Percentiles rank a stretch among this genome's conserved stretches.
These are phyloP conservation scores for Dryas integrifolia DNA, from an alignment of 331 rosid genomes.

Conservation along the genomic window DNA sequence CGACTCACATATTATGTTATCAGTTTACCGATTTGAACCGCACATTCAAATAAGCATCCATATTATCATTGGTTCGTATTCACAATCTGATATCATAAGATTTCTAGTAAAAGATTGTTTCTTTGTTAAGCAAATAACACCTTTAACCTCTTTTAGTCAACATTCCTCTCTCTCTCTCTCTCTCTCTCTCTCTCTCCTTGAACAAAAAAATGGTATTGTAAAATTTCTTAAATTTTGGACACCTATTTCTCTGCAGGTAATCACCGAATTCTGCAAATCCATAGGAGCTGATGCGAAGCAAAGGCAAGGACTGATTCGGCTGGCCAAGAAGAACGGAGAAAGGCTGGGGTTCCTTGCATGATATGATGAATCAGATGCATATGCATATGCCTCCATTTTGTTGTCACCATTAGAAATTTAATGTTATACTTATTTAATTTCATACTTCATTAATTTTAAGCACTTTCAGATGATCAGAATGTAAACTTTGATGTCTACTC, in stretches of 20 bases:
- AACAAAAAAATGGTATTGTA: not conserved
- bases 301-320: conserved; percentile 91
- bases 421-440: conserved; percentile 28
- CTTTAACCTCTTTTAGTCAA: not conserved
- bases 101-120: too few species aligned
- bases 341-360: conserved; percentile 92
- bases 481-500: conserved; percentile 6
- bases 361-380: conserved; percentile 19
- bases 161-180: not conserved
- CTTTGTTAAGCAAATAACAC: not conserved
- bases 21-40: too few species aligned
- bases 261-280: conserved; percentile 96
- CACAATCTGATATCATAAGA: too few species aligned
- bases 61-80: too few species aligned
- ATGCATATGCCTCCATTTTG: conserved; percentile 30
- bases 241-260: conserved; percentile 47
- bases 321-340: conserved; percentile 99
- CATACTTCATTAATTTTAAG: conserved; percentile 7
- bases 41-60: too few species aligned
- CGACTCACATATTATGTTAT: too few species aligned
- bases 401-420: conserved; percentile 33
- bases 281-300: conserved; percentile 97
- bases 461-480: conserved; percentile 26
- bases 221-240: not conserved
- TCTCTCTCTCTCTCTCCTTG: not conserved